These are phyloP conservation scores for Cyclocybe aegerita DNA, from an alignment of 768 basidiomycete species.

Conservation along the genomic window DNA sequence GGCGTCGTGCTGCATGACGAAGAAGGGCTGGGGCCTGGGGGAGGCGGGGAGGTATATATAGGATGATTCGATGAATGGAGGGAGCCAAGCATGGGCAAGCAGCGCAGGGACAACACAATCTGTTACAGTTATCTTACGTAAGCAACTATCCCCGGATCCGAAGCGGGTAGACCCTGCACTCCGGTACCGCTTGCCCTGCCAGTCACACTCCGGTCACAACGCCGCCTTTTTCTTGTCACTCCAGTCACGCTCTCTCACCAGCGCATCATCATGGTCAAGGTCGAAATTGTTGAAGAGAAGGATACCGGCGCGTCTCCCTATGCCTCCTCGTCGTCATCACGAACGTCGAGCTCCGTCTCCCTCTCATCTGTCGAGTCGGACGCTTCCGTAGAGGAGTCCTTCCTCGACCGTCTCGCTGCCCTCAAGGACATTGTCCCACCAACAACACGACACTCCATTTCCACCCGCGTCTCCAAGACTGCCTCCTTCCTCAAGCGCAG, in stretches of 20 bases:
- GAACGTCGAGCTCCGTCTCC: slow-evolving; percentile 69
- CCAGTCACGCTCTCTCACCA: slow-evolving; percentile 11
- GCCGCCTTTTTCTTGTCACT: slow-evolving; percentile 18
- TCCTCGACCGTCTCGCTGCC: slow-evolving; percentile 85
- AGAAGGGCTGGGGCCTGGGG: slow-evolving; percentile 16
- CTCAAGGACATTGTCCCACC: slow-evolving; percentile 97
- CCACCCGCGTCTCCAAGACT: slow-evolving; percentile 57
- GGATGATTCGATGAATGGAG: slow-evolving; percentile 21
- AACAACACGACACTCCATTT: slow-evolving; percentile 76
- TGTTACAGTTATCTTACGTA: slow-evolving; percentile 21
- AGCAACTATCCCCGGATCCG: slow-evolving; percentile 23
- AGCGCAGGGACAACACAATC: slow-evolving; percentile 20
- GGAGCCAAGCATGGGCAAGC: slow-evolving; percentile 25
- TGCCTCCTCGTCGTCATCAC: slow-evolving; percentile 70
- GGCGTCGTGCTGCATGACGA: slow-evolving; percentile 35
- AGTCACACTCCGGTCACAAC: slow-evolving; percentile 15
- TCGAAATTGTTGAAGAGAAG: slow-evolving; percentile 85
- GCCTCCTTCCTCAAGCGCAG: slow-evolving; percentile 64
- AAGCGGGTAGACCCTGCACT: slow-evolving; percentile 15
- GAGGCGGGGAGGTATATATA: slow-evolving; percentile 34
- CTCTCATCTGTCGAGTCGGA: slow-evolving; percentile 81
- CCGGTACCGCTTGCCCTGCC: slow-evolving; percentile 21
- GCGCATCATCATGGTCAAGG: slow-evolving; percentile 77
- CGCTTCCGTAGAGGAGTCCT: slow-evolving; percentile 70
- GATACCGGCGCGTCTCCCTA: slow-evolving; percentile 74